Conservation (phyloP, 1,284 basidiomycete genomes). For the Lentinus polychrous region DNA sequence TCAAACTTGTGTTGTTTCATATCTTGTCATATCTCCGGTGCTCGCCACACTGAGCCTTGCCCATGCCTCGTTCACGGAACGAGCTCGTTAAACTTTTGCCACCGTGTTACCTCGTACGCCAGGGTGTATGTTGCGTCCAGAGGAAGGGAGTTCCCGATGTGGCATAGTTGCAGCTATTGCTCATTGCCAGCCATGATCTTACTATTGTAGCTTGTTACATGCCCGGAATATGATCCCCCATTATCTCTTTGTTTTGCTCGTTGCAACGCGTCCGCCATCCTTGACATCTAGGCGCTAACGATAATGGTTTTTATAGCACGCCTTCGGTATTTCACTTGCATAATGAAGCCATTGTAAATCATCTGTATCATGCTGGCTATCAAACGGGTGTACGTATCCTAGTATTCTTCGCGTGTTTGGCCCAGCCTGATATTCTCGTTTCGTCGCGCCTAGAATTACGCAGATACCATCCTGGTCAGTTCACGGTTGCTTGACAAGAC, state of each 20-base stretch:
- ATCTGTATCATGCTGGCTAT: conserved; percentile 72
- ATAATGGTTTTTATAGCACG: conserved; percentile 21
- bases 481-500: background rate
- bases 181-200: background rate
- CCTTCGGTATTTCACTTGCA: conserved; percentile 45
- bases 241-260: background rate
- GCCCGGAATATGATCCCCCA: background rate
- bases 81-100: background rate
- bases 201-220: too few species aligned
- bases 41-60: background rate
- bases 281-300: conserved; percentile 5
- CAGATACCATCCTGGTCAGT: conserved; percentile 71
- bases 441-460: conserved; percentile 56
- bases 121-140: too few species aligned
- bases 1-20: background rate
- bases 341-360: conserved; percentile 66
- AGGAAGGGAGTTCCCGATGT: too few species aligned
- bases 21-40: background rate
- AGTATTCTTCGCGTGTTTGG: background rate
- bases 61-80: background rate
- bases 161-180: background rate
- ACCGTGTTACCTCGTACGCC: background rate
- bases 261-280: background rate
- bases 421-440: too few species aligned
- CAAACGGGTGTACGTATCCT: conserved; percentile 62